These are phyloP conservation scores for Leucocoprinus birnbaumii DNA, from an alignment of 768 basidiomycete genomes.

Conservation along the genomic window DNA sequence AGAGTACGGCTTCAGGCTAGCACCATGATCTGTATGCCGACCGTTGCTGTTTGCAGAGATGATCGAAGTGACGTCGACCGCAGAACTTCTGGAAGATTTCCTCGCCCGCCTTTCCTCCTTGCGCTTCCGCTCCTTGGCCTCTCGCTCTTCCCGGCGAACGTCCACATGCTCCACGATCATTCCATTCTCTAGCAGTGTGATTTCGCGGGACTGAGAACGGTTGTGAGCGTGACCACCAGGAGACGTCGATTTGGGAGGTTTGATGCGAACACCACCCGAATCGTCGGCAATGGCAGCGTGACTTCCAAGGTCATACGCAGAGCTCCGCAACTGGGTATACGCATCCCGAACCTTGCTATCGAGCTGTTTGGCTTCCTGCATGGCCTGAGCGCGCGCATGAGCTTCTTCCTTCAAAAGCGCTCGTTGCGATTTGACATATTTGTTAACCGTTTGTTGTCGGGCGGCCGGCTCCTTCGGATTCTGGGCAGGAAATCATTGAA, in stretches of 20 bases:
- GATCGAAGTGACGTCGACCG: constrained; percentile 68
- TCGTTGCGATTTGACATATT: constrained; percentile 81
- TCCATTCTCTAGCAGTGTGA: constrained; percentile 83
- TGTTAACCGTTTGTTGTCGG: constrained; percentile 76
- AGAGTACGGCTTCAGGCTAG: constrained; percentile 49
- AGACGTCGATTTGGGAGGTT: constrained; percentile 45
- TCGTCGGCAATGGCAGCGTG: constrained; percentile 51
- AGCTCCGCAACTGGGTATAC: constrained; percentile 76
- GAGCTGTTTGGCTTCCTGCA: constrained; percentile 73
- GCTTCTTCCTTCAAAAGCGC: constrained; percentile 81
- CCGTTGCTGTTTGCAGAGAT: constrained; percentile 63
- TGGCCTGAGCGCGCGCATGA: constrained; percentile 70
- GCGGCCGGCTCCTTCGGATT: constrained; percentile 89
- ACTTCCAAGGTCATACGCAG: constrained; percentile 66
- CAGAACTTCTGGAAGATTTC: constrained; percentile 72
- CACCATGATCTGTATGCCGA: constrained; percentile 53
- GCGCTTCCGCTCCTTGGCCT: constrained; percentile 66
- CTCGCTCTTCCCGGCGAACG: constrained; percentile 74
- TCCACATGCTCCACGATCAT: constrained; percentile 89
- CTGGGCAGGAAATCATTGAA: constrained; percentile 41
- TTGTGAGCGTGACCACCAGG: constrained; percentile 26
- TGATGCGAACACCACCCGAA: constrained; percentile 66
- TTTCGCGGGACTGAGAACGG: constrained; percentile 61
- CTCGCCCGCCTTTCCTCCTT: constrained; percentile 71
- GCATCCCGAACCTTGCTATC: constrained; percentile 79